Percentiles rank a stretch among this genome's conserved stretches.
phyloP scores from a whole-genome alignment of 2,329 filamentous ascomycete species.

The Fusarium palustre region DNA sequence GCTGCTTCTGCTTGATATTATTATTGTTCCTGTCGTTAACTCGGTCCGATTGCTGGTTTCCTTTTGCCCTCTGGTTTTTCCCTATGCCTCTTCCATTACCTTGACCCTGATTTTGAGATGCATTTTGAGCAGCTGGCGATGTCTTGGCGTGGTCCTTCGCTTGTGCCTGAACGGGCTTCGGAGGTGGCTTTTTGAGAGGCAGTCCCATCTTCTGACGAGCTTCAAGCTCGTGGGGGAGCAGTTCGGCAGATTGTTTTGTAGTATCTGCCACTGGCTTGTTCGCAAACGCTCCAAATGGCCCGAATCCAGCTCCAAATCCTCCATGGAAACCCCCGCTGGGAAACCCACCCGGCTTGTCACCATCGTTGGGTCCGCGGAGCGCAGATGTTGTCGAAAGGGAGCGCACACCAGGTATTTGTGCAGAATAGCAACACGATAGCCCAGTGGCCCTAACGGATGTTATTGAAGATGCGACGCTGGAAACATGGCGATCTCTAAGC shows the following conservation, averaged over 20 bases:
- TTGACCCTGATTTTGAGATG: conserved; percentile 11
- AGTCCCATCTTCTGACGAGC: conserved; percentile 49
- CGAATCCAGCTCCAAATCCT: conserved; percentile 38
- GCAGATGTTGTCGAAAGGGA: conserved; percentile 47
- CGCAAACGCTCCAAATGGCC: conserved; percentile 44
- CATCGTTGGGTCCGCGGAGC: conserved; percentile 37
- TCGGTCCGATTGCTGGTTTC: conserved; percentile 6
- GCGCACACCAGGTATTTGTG: conserved; percentile 33
- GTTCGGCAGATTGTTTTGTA: conserved; percentile 18
- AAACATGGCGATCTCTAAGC: conserved; percentile 29
- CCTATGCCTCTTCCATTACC: background rate
- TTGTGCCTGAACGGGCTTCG: conserved; percentile 6
- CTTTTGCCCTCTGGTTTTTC: conserved; percentile 5
- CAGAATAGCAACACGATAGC: conserved; percentile 1
- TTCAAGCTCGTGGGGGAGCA: conserved; percentile 56
- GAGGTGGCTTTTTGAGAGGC: conserved; percentile 30
- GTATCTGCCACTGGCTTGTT: conserved; percentile 16
- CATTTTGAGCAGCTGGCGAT: background rate
- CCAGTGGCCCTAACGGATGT: conserved; percentile 4
- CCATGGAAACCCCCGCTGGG: conserved; percentile 39
- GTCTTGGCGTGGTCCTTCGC: conserved; percentile 13
- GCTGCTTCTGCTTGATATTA: conserved; percentile 8
- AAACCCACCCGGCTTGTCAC: conserved; percentile 40
- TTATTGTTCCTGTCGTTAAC: background rate
- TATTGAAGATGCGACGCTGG: conserved; percentile 25